Evolutionary conservation across 208 protist species (phyloP), one percentile per base, ranked within the genome.

Genomic region (Phytomonas serpens): DNA sequence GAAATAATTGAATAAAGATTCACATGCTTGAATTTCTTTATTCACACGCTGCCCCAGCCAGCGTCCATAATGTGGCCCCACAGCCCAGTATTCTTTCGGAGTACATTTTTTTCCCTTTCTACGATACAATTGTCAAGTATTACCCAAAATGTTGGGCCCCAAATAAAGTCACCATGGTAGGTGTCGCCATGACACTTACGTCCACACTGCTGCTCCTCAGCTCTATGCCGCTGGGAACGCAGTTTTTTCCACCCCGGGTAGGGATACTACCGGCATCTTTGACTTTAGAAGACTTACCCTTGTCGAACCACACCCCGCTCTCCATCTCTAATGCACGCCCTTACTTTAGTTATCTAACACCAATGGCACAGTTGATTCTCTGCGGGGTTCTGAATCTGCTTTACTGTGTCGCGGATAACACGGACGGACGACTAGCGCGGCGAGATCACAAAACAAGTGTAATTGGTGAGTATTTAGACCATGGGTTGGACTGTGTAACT

Each of bases 381-480:
- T 92, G 86, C 70, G 88, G 87, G 16, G 0, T 91, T 37, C 77
- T 95, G 29, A 95, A 95, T 68, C 64, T 93, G 19, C 71, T 92
- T 37, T 97, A 97, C 80, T 95, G 90, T 42, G 67, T 93, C 31
- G 85, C 90, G 19, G 93, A 97, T 81, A 97, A 97, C 82, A 93
- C 87, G 16, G 93, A 97, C 68, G 93, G 93, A 32, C 81, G 90
- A n/a, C 86, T 95, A 1, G 93, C 93, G 0, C 86, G 93, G 13
- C 88, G 93, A 38, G 78, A 93, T 63, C 69, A 75, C 36, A 86
- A 88, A 66, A 82, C 81, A n/a, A 94, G 87, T 61, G 74, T 79
- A 4, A 89, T 87, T 74, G 93, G 93, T 32, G 93, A 97, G 77
- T 97, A 97, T 79, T 86, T 97, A 31, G 93, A 97, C 69, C 93